A percentile compares a stretch with the other conserved stretches of the same genome.
Evolutionary conservation across 352 stramenopile species (phyloP).

Genomic region (Plasmopara viticola): DNA sequence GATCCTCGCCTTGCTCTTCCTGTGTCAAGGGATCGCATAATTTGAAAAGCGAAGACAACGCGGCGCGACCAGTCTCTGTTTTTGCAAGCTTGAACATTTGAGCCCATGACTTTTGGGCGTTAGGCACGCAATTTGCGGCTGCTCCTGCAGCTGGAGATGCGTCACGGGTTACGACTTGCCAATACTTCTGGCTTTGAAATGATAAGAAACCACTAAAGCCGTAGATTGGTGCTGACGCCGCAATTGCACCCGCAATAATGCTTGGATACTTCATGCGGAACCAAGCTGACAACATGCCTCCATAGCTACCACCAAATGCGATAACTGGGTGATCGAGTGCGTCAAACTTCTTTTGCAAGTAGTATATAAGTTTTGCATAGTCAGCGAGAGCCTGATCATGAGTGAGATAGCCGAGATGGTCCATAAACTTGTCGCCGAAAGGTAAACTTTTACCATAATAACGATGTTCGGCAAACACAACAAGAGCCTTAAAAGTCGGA

Average conservation of each 20-base stretch:
- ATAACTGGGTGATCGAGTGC: slow-evolving; percentile 84
- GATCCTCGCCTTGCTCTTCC: slow-evolving; percentile 37
- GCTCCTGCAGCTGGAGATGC: slow-evolving; percentile 65
- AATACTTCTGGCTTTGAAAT: slow-evolving; percentile 74
- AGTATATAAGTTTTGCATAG: slow-evolving; percentile 86
- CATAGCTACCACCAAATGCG: slow-evolving; percentile 93
- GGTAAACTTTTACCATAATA: slow-evolving; percentile 92
- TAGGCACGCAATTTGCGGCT: slow-evolving; percentile 71
- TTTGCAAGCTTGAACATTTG: slow-evolving; percentile 71
- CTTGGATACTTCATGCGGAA: slow-evolving; percentile 94
- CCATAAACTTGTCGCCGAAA: slow-evolving; percentile 61
- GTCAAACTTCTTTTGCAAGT: slow-evolving; percentile 69
- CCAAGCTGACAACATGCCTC: slow-evolving; percentile 93
- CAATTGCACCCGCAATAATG: slow-evolving; percentile 89
- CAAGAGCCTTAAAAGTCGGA: slow-evolving; percentile 73
- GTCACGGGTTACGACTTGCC: slow-evolving; percentile 73
- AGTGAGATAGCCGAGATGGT: slow-evolving; percentile 76
- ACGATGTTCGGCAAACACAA: slow-evolving; percentile 95
- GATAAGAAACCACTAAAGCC: slow-evolving; percentile 68
- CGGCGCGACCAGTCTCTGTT: slow-evolving; percentile 41
- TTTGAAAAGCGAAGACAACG: slow-evolving; percentile 53
- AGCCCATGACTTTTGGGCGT: slow-evolving; percentile 73
- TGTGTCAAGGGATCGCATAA: slow-evolving; percentile 55
- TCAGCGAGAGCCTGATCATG: slow-evolving; percentile 92
- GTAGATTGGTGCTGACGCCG: slow-evolving; percentile 91